Conservation (phyloP, 2,329 filamentous ascomycete species). For the Trichoderma sp. region DNA sequence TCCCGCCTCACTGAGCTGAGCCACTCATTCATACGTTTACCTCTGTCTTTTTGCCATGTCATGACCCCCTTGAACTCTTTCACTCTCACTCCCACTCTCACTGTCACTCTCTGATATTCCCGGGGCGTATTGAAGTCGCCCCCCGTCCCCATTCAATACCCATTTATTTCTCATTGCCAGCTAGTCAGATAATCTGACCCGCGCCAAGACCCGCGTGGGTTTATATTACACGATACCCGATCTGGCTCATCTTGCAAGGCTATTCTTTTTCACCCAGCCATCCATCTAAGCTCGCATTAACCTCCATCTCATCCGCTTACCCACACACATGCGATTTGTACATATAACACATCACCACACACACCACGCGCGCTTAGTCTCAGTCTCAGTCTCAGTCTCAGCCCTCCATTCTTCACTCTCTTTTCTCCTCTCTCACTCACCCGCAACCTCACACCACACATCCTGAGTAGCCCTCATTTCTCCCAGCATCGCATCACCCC, state of each 20-base stretch:
- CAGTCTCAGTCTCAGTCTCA: neutral
- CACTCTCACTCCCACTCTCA: neutral
- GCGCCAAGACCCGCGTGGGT: conserved; percentile 4
- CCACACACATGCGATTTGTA: neutral
- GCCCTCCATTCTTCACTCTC: neutral
- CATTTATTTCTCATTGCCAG: neutral
- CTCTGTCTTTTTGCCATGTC: neutral
- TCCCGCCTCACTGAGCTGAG: neutral
- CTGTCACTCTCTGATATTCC: neutral
- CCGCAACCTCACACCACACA: neutral
- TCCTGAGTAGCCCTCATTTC: neutral
- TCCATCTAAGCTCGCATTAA: conserved; percentile 9
- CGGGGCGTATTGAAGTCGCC: neutral
- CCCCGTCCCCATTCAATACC: neutral
- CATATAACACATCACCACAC: neutral
- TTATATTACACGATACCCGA: conserved; percentile 18
- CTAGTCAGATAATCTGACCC: neutral
- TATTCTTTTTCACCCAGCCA: neutral
- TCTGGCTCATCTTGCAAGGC: conserved; percentile 20
- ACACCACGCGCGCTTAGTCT: neutral
- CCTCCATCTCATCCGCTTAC: conserved; percentile 8
- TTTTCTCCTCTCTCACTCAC: conserved; percentile 15
- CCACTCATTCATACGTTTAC: neutral
- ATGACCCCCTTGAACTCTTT: neutral
- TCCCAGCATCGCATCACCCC: neutral